Percentiles rank a stretch among this genome's conserved stretches.
Conservation (phyloP, 805 yeast genomes). For the Helenozyma rhizophorensis region DNA sequence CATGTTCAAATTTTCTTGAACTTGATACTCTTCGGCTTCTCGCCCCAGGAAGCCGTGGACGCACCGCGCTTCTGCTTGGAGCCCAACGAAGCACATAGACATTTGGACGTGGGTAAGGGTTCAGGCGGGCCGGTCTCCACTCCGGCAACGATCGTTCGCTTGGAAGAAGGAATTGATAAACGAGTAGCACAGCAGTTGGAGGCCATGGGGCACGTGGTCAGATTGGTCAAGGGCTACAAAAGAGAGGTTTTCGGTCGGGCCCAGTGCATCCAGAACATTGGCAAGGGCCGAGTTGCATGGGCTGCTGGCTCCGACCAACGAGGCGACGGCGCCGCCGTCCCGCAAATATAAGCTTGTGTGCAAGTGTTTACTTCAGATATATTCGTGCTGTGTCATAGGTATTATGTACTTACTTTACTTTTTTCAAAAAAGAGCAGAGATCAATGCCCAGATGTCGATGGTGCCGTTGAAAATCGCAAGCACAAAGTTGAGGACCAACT, state of each 20-base stretch:
- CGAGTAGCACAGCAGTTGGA: slow-evolving; percentile 44
- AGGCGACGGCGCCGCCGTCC: slow-evolving; percentile 80
- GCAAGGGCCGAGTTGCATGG: slow-evolving; percentile 43
- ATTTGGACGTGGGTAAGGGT: slow-evolving; percentile 51
- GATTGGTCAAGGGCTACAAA: slow-evolving; percentile 35
- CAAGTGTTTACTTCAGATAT: too few species aligned
- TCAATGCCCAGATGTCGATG: slow-evolving; percentile 9
- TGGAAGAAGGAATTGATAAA: slow-evolving; percentile 61
- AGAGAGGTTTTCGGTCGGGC: slow-evolving; percentile 62
- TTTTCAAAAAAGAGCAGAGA: slow-evolving; percentile 4
- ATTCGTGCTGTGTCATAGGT: neutral
- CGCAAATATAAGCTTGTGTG: slow-evolving; percentile 34
- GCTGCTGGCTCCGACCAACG: slow-evolving; percentile 76
- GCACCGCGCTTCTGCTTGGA: slow-evolving; percentile 67
- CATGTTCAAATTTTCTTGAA: slow-evolving; percentile 75
- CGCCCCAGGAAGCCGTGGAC: slow-evolving; percentile 72
- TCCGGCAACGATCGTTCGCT: slow-evolving; percentile 51
- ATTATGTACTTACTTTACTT: neutral
- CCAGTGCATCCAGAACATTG: slow-evolving; percentile 57
- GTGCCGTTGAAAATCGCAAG: slow-evolving; percentile 10
- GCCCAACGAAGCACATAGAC: slow-evolving; percentile 42
- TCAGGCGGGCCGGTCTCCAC: slow-evolving; percentile 62
- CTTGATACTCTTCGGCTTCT: slow-evolving; percentile 54
- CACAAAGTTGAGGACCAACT: slow-evolving; percentile 10
- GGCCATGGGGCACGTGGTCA: slow-evolving; percentile 55